Evolutionary conservation across 768 basidiomycete genomes (phyloP), one percentile per base, ranked within the genome.

Genomic region (Boletus rubropictus): DNA sequence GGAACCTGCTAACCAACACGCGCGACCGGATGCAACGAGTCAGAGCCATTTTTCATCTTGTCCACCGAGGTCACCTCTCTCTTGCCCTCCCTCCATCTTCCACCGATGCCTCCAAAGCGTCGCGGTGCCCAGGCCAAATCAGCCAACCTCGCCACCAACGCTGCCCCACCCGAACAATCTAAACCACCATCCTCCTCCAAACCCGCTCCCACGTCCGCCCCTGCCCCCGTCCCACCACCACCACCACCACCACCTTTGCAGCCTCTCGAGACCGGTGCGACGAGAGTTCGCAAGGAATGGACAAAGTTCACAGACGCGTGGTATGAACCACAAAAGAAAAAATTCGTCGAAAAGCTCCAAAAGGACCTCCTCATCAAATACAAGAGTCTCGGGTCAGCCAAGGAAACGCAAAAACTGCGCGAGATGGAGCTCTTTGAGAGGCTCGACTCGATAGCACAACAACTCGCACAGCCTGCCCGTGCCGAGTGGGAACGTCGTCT

Each of bases 401-500:
- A 55, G 51, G 48, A 52, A 1, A 67, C 66, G 1, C 65, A 64
- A 43, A 57, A 59, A 32, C 48, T 59, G 31, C 66, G 59, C 32
- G 59, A 63, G 8, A 53, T 58, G 50, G 64, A 67, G 39, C 55
- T 62, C 24, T 64, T 51, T 15, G 54, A 64, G 46, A 53, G 34
- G 22, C 53, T 61, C 51, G 51, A 57, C 32, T 37, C 56, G 3
- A 35, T 66, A 12, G 56, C 51, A 37, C 40, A 35, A 28, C 56
- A 53, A 9, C 63, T 66, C 22, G 47, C 64, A 45, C 49, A 60
- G 51, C 66, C 63, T 5, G 64, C 64, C 22, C 63, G 66, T 31
- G 24, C n/a, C 1, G 63, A 66, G 59, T 66, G 64, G 64, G 66
- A 65, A n/a, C 60, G 51, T 35, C 65, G 63, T 37, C 64, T 66